A percentile compares a stretch with the other conserved stretches of the same genome.
Evolutionary conservation across 306 rosid species (phyloP).

Genomic region (Cajanus cajan): DNA sequence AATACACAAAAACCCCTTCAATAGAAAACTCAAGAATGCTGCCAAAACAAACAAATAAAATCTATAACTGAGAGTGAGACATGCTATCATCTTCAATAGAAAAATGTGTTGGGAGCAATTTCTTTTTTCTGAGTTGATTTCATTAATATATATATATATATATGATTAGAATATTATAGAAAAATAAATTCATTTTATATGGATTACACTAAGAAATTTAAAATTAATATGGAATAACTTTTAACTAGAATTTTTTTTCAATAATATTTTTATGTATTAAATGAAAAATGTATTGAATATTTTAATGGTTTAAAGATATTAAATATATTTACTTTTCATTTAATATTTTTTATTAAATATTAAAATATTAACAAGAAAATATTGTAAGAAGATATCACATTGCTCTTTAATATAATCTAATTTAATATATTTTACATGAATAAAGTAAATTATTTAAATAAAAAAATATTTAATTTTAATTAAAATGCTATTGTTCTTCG

Average conservation of each 20-base stretch:
- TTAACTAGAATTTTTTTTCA: background rate
- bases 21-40: background rate
- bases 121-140: background rate
- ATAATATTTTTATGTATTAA: background rate
- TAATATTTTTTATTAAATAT: background rate
- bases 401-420: too few relatives aligned
- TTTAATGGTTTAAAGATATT: background rate
- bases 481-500: too few relatives aligned
- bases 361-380: background rate
- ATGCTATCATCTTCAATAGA: background rate
- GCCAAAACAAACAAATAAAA: background rate
- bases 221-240: background rate
- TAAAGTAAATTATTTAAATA: too few relatives aligned
- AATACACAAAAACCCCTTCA: slow-evolving; percentile 3
- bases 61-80: background rate
- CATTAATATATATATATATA: too few relatives aligned
- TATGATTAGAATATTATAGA: too few relatives aligned
- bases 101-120: background rate
- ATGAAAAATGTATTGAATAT: background rate
- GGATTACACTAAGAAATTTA: background rate
- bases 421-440: too few relatives aligned
- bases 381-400: too few relatives aligned
- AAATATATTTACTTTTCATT: background rate
- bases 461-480: too few relatives aligned
- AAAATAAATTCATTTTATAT: too few relatives aligned